Evolutionary conservation across 2,329 filamentous ascomycete species (phyloP).

Genomic region (Penicillium sp.): DNA sequence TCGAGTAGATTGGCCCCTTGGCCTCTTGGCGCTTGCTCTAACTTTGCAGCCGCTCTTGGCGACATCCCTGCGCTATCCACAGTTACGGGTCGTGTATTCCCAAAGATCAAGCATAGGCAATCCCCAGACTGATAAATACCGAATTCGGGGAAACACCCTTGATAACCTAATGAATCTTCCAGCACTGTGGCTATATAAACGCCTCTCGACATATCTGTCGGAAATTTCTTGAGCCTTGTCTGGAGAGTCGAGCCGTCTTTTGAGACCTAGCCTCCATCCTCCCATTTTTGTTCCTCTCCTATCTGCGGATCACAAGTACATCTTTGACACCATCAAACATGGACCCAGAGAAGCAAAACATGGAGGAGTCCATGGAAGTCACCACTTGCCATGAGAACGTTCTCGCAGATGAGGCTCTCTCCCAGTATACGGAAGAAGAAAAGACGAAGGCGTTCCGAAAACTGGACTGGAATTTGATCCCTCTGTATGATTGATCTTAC

Average conservation of each 20-base stretch:
- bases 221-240: not conserved
- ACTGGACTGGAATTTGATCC: not conserved
- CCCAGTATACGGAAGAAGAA: not conserved
- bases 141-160: not conserved
- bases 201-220: not conserved
- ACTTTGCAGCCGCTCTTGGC: not conserved
- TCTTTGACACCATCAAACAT: not conserved
- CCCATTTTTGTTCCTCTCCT: not conserved
- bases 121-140: not conserved
- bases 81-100: not conserved
- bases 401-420: not conserved
- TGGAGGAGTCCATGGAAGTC: not conserved
- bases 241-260: not conserved
- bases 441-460: not conserved
- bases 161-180: not conserved
- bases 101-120: too few species aligned
- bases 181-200: not conserved
- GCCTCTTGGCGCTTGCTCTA: too few species aligned
- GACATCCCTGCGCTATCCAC: not conserved
- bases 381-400: not conserved
- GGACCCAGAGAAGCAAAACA: not conserved
- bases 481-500: too few species aligned
- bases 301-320: not conserved
- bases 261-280: too few species aligned
- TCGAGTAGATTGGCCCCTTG: not conserved